Base-by-base conservation (phyloP, 371 early-diverging fungal genomes). In the Hamiltosporidium magnivora region DNA sequence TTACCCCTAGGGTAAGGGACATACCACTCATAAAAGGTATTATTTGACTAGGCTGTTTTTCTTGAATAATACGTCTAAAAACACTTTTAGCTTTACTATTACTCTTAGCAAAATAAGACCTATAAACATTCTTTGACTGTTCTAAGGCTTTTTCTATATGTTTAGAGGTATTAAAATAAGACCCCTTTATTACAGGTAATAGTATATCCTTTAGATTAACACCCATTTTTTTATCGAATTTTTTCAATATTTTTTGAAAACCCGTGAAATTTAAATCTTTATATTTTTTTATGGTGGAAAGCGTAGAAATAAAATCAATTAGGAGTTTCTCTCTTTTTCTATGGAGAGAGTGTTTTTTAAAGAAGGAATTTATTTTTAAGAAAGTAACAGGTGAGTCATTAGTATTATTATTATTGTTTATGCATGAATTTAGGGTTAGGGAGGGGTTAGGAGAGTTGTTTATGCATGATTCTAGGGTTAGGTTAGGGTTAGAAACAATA, bases 221-320 rank as follows among this genome's bases (percentile, higher is more conserved):
- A 62, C 53, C 52, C 37, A 61, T 68, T 39, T 58, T 58, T 40
- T 68, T 74, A 9, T 70, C 68, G 59, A 76, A 74, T 63, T 75
- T 76, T 62, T 73, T 73, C 1, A 72, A 58, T 52, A 80, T 65
- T 44, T 73, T 78, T 43, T 60, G 55, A 40, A 80, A 68, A 41
- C 74, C 81, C 14, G 71, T 64, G 9, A 67, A 61, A 59, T 80
- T 80, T 63, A 80, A 58, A 12, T 75, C 72, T 62, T 66, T 73
- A 61, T 73, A 80, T 46, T 68, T 69, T 37, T 63, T 64, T 12
- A 80, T 25, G 25, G 25, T 25, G 25, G 25, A 25, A 25, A 25
- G 25, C 25, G 25, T 25, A 0, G 25, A 25, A 25, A 25, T 25
- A 25, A 25, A 25, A 25, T 25, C 25, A 25, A 25, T 25, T 25